phyloP scores from a whole-genome alignment of 2,329 filamentous ascomycete genomes.

The Zymoseptoria tritici region DNA sequence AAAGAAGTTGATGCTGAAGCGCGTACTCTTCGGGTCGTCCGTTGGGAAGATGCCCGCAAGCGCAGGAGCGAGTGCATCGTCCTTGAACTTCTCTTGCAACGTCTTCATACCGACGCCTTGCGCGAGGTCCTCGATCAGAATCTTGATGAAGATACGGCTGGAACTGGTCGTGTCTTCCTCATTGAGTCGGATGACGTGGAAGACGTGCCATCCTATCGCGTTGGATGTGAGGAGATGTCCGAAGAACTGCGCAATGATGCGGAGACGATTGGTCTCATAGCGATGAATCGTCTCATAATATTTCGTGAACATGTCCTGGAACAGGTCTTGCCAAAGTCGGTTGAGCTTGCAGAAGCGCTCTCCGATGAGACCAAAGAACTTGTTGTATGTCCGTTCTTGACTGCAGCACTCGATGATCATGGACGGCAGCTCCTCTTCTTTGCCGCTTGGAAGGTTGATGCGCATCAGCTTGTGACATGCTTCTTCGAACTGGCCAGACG shows the following conservation, averaged over 20 bases:
- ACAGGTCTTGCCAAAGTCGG: constrained; percentile 85
- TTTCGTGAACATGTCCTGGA: constrained; percentile 80
- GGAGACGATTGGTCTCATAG: constrained; percentile 88
- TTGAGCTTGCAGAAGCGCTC: constrained; percentile 96
- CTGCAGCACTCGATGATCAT: constrained; percentile 98
- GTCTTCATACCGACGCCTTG: constrained; percentile 80
- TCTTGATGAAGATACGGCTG: constrained; percentile 97
- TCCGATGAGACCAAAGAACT: constrained; percentile 91
- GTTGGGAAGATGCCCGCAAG: constrained; percentile 82
- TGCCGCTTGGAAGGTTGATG: constrained; percentile 75
- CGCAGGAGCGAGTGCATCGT: constrained; percentile 69
- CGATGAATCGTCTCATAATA: constrained; percentile 98
- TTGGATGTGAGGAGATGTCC: constrained; percentile 83
- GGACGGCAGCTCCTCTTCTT: constrained; percentile 83
- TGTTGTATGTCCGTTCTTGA: constrained; percentile 93
- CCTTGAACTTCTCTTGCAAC: constrained; percentile 66
- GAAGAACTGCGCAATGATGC: constrained; percentile 93
- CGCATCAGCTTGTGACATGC: constrained; percentile 90
- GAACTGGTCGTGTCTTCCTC: constrained; percentile 96
- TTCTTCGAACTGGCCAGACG: constrained; percentile 91
- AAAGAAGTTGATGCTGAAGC: constrained; percentile 99
- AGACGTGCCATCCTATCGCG: constrained; percentile 83
- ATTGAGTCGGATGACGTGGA: constrained; percentile 79
- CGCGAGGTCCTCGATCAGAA: constrained; percentile 84
- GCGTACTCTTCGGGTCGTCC: constrained; percentile 80